Percentiles rank a stretch among this genome's conserved stretches.
These are phyloP conservation scores for Auricularia sp. DNA, from an alignment of 768 basidiomycete genomes.

Conservation along the genomic window DNA sequence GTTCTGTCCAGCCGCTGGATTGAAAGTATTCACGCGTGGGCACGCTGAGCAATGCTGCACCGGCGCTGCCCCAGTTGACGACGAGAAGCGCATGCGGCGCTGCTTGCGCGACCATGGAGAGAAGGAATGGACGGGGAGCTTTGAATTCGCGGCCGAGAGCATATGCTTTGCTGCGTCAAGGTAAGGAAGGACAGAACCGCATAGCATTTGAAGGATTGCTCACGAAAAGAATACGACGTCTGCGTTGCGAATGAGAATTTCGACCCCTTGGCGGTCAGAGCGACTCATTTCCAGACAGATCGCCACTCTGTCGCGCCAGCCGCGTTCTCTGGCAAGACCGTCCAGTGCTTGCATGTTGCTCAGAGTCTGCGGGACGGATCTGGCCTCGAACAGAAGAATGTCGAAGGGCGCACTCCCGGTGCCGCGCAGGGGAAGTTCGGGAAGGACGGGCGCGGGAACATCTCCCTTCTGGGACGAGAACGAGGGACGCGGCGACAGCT, in stretches of 20 bases:
- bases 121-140: slow-evolving; percentile 65
- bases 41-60: slow-evolving; percentile 68
- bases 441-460: slow-evolving; percentile 19
- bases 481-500: slow-evolving; percentile 21
- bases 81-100: slow-evolving; percentile 72
- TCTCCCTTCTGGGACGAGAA: slow-evolving; percentile 23
- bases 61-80: slow-evolving; percentile 70
- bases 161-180: slow-evolving; percentile 43
- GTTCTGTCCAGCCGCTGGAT: slow-evolving; percentile 67
- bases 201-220: neutral
- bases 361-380: slow-evolving; percentile 68
- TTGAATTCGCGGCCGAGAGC: slow-evolving; percentile 52
- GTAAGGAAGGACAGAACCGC: too few species aligned
- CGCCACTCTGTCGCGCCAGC: slow-evolving; percentile 74
- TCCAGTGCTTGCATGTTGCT: slow-evolving; percentile 72
- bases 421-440: slow-evolving; percentile 29
- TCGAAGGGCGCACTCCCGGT: slow-evolving; percentile 67
- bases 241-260: slow-evolving; percentile 43
- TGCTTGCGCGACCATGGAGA: slow-evolving; percentile 57
- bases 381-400: slow-evolving; percentile 79
- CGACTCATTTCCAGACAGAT: slow-evolving; percentile 73
- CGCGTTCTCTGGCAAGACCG: slow-evolving; percentile 70
- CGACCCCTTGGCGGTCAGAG: slow-evolving; percentile 62
- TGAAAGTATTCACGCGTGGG: slow-evolving; percentile 84
- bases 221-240: neutral